Conservation (phyloP, 2,329 filamentous ascomycete species). For the Fusarium pseudograminearum region DNA sequence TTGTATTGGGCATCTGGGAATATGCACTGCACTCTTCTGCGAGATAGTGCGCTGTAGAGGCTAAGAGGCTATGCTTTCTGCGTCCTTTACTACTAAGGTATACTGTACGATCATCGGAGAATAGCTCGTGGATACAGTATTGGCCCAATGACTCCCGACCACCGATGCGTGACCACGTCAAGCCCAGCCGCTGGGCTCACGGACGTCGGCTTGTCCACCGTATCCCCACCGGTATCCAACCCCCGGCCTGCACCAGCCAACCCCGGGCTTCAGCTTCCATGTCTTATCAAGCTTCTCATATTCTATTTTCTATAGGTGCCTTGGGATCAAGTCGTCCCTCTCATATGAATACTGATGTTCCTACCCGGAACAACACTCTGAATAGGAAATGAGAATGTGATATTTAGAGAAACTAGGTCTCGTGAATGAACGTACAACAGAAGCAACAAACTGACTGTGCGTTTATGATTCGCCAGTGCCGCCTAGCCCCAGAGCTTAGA, state of each 20-base stretch:
- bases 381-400: background rate
- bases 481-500: constrained; percentile 4
- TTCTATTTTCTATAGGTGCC: background rate
- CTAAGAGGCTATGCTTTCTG: constrained; percentile 1
- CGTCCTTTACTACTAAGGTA: background rate
- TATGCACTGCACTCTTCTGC: constrained; percentile 9
- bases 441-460: background rate
- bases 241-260: constrained; percentile 33
- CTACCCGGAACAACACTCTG: background rate
- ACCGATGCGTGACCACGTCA: constrained; percentile 48
- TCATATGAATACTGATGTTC: background rate
- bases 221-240: constrained; percentile 37
- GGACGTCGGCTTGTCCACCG: constrained; percentile 42
- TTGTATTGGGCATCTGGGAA: background rate
- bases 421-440: constrained; percentile 8
- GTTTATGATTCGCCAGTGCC: constrained; percentile 4
- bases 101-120: constrained; percentile 38
- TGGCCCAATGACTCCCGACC: constrained; percentile 38
- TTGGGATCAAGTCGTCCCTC: constrained; percentile 10
- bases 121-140: constrained; percentile 33
- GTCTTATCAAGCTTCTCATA: constrained; percentile 25
- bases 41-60: constrained; percentile 3
- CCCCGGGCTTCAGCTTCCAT: constrained; percentile 29
- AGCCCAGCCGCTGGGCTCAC: constrained; percentile 42
- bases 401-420: background rate